Evolutionary conservation across 306 rosid genomes (phyloP).

Genomic region (Cyamopsis tetragonoloba): DNA sequence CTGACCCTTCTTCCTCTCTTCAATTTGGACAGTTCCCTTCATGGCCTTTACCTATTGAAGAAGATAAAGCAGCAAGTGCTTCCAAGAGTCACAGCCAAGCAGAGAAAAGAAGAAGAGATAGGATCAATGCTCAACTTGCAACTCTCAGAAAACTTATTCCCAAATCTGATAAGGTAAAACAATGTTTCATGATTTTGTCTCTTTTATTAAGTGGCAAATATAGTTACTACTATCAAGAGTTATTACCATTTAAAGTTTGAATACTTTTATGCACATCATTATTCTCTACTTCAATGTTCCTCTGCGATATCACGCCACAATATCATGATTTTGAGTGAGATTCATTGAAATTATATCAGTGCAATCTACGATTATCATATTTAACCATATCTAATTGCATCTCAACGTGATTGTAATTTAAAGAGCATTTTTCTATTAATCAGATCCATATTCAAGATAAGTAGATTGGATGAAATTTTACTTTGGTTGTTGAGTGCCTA

Average conservation of each 20-base stretch:
- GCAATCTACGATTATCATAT: too few relatives aligned
- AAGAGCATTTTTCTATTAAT: too few relatives aligned
- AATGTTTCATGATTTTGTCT: not conserved
- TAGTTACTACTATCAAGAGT: not conserved
- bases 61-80: conserved; percentile 54
- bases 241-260: not conserved
- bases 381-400: too few relatives aligned
- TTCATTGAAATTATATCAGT: too few relatives aligned
- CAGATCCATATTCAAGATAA: too few relatives aligned
- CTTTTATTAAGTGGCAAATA: not conserved
- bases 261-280: conserved; percentile 2
- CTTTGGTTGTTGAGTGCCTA: too few relatives aligned
- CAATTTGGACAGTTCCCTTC: conserved; percentile 50
- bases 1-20: conserved; percentile 42
- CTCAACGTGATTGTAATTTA: too few relatives aligned
- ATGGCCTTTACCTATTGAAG: conserved; percentile 37
- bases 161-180: conserved; percentile 75
- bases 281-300: too few relatives aligned
- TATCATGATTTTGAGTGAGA: too few relatives aligned
- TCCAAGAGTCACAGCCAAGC: conserved; percentile 94
- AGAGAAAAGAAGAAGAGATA: conserved; percentile 86
- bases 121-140: conserved; percentile 89
- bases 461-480: too few relatives aligned
- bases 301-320: too few relatives aligned
- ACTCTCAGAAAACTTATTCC: conserved; percentile 86